Percentiles rank a stretch among this genome's conserved stretches.
These are phyloP conservation scores for Kwoniella sp. DNA, from an alignment of 768 basidiomycete genomes.

Conservation along the genomic window DNA sequence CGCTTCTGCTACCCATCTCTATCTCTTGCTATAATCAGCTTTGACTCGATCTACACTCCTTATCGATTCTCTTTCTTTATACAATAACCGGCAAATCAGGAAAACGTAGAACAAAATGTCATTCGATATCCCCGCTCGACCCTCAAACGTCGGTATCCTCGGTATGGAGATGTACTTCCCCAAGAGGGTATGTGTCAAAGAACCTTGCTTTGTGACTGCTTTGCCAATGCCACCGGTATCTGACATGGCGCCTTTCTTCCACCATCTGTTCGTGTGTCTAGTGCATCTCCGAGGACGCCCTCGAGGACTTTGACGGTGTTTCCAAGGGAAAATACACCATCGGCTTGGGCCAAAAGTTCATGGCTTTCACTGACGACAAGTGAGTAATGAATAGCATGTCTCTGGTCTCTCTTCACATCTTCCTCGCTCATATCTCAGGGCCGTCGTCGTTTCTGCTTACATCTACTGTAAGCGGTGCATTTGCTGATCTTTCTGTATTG, in stretches of 20 bases:
- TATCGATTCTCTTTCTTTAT: background rate
- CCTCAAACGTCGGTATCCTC: conserved; percentile 91
- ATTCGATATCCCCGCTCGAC: conserved; percentile 61
- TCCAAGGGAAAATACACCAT: conserved; percentile 97
- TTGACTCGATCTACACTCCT: background rate
- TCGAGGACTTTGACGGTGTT: conserved; percentile 92
- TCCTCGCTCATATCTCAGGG: background rate
- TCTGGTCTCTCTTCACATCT: conserved; percentile 15
- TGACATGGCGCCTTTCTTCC: background rate
- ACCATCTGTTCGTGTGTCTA: too few relatives aligned
- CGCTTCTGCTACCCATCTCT: too few relatives aligned
- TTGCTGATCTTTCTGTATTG: conserved; percentile 10
- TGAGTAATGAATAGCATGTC: too few relatives aligned
- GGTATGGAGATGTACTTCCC: conserved; percentile 95
- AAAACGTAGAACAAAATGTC: conserved; percentile 33
- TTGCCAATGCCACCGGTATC: background rate
- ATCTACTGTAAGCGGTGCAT: background rate
- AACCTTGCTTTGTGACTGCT: background rate
- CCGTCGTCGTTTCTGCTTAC: background rate
- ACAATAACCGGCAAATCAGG: background rate
- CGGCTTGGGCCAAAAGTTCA: conserved; percentile 94
- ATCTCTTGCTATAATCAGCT: too few relatives aligned
- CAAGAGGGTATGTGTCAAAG: conserved; percentile 66
- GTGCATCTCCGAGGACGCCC: conserved; percentile 94
- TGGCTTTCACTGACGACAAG: conserved; percentile 98